Evolutionary conservation across 2,329 filamentous ascomycete species (phyloP), one percentile per base, ranked within the genome.

Genomic region (Elsinoe arachidis): DNA sequence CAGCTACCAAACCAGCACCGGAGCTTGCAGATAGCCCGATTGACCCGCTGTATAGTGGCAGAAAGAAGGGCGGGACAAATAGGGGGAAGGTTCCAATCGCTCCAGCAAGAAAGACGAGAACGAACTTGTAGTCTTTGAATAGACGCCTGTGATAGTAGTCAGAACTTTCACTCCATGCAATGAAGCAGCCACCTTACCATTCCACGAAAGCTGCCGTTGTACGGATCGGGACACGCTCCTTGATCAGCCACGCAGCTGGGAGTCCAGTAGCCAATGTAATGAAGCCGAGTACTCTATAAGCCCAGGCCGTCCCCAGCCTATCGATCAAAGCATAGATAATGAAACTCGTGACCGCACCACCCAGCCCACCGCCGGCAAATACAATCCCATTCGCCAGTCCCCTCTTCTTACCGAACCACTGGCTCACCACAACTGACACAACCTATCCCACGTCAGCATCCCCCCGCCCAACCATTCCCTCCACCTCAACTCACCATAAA

Each of bases 51-150:
- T 82, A 83, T 0, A 83, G 69, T 0, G 81, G 81, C 0, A 84
- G 68, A 64, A 84, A 84, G 69, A 82, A 85, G 0, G 81, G 79
- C 0, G 81, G 80, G 0, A 84, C 80, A 58, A 83, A 77, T 14
- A 84, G 74, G 0, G 81, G 78, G 60, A 85, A 85, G 1, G 79
- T 83, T 1, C 74, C 81, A 9, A 84, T 73, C 0, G 75, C 78
- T 0, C 79, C 78, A 3, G 76, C 76, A 3, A 79, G 62, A 63
- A 84, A 83, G 23, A 85, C 66, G 2, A 78, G 66, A 5, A 72
- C 61, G 65, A 84, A 84, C 9, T 72, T 74, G 19, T 74, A 57
- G 56, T 80, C 74, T 30, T 74, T 74, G 65, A 84, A 81, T 2
- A 83, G 69, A 30, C 69, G 68, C 78, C 76, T 77, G 46, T n/a